Evolutionary conservation across 139 green algal species (phyloP).

Genomic region (Chlamydomonas schloesseri): DNA sequence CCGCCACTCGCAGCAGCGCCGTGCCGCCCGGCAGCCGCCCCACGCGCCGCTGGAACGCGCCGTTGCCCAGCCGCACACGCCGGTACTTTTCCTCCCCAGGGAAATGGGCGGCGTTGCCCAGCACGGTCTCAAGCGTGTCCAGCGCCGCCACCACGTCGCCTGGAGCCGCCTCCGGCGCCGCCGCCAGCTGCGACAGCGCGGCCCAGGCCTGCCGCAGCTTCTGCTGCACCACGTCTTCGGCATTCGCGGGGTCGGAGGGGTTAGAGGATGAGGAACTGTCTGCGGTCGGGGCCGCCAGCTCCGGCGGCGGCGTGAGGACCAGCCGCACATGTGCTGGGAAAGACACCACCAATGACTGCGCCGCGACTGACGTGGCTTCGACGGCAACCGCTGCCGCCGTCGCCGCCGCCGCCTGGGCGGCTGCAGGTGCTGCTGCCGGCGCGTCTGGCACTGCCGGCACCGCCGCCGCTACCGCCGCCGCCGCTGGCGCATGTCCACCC

Average conservation of each 20-base stretch:
- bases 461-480: too few relatives aligned
- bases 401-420: background rate
- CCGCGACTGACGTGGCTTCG: too few relatives aligned
- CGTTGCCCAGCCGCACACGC: constrained; percentile 43
- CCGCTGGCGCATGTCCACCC: too few relatives aligned
- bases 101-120: constrained; percentile 44
- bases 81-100: constrained; percentile 42
- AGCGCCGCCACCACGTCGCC: background rate
- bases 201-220: background rate
- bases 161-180: background rate
- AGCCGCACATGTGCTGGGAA: background rate
- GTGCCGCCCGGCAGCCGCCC: constrained; percentile 41
- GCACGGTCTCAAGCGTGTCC: constrained; percentile 31
- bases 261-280: too few relatives aligned
- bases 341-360: too few relatives aligned
- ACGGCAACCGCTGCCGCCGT: too few relatives aligned
- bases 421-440: too few relatives aligned
- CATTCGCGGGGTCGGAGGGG: too few relatives aligned
- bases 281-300: background rate
- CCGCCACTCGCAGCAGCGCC: constrained; percentile 52
- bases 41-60: constrained; percentile 39
- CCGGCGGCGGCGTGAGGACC: background rate
- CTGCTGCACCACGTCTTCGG: background rate
- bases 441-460: too few relatives aligned
- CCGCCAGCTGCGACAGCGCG: background rate